These are phyloP conservation scores for Apiosordaria backusii DNA, from an alignment of 495 filamentous ascomycete species.

Conservation along the genomic window DNA sequence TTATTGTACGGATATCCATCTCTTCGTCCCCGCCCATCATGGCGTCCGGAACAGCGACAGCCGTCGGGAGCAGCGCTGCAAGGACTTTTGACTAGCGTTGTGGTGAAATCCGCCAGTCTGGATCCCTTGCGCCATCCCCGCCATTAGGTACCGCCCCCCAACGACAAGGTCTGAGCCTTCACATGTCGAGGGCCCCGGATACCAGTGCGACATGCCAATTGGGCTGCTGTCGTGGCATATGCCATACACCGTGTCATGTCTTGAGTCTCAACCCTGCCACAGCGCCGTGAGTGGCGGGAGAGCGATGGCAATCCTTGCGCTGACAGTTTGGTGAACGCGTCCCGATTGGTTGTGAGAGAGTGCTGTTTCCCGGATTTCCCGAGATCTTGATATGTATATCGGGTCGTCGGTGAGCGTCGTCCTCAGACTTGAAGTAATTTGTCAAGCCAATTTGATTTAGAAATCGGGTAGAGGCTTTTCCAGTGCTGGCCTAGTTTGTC, in stretches of 20 bases:
- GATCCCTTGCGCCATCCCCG: background rate
- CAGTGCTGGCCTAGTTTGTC: constrained; percentile 25
- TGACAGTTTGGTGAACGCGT: background rate
- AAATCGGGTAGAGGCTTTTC: no score
- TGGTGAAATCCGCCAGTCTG: background rate
- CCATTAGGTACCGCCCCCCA: background rate
- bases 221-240: background rate
- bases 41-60: background rate
- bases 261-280: background rate
- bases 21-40: background rate
- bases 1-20: background rate
- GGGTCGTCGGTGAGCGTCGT: background rate
- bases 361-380: no score
- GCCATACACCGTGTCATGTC: background rate
- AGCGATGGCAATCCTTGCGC: background rate
- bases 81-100: background rate
- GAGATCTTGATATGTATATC: background rate
- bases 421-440: background rate
- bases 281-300: background rate
- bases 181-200: background rate
- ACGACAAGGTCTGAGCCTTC: background rate
- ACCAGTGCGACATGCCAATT: background rate
- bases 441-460: no score
- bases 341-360: background rate
- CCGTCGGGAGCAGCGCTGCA: background rate